Base-by-base conservation (phyloP, 306 rosid species). In the Sindora glabra region DNA sequence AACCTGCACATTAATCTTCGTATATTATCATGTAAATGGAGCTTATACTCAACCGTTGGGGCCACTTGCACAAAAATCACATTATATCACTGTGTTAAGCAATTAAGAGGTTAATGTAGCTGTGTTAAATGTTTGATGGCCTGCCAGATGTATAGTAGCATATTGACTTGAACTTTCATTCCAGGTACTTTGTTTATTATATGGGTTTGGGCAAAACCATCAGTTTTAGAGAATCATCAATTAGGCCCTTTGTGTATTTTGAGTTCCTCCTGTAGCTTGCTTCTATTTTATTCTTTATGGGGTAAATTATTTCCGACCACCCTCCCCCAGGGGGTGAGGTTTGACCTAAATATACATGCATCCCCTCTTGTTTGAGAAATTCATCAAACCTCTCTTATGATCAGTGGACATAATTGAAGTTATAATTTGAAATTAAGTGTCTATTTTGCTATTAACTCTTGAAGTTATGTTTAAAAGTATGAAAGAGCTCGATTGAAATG, bases 221-320 rank as follows among this genome's bases (percentile, higher is more conserved):
- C 48, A 15, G 16, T 29, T 54, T 47, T 48, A 38, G 59, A 57
- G 16, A 40, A 59, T 59, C 38, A 37, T 52, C 65, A 59, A 65
- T 51, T 50, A 53, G 32, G 62, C 19, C 27, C 48, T 26, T 64
- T 69, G 38, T 40, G 47, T 36, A 36, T 46, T 45, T 49, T 48
- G 24, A 48, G 37, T 56, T 48, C 8, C 12, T 53, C 16, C 8
- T 44, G 38, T 36, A 42, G 18, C 57, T 65, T 34, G 15, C 59
- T 8, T 18, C 37, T 15, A 34, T 47, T 37, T 73, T 48, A 53
- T 52, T 48, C 27, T 61, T n/a, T n/a, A n/a, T n/a, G n/a, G n/a
- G n/a, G n/a, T n/a, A n/a, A n/a, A n/a, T n/a, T n/a, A n/a, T n/a
- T n/a, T n/a, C n/a, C n/a, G n/a, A n/a, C n/a, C n/a, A n/a, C n/a